Evolutionary conservation across 2,329 filamentous ascomycete species (phyloP).

Genomic region (Colletotrichum tropicicola): DNA sequence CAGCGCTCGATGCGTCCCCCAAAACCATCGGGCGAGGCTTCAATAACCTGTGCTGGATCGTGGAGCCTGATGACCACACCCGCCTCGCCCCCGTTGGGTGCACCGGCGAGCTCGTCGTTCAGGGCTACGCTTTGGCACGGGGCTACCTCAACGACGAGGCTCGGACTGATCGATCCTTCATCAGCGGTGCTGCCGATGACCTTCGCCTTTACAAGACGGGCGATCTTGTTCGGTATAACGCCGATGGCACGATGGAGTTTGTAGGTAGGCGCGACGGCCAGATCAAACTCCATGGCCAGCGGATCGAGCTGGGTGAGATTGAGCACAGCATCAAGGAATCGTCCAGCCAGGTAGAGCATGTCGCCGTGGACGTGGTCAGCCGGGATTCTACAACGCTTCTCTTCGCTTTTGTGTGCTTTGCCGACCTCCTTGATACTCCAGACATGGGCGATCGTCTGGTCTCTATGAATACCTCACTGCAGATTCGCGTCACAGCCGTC

Average conservation of each 20-base stretch:
- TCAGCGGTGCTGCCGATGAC: not conserved
- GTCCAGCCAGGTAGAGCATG: constrained; percentile 3
- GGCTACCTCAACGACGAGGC: not conserved
- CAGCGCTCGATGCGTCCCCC: not conserved
- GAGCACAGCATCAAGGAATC: constrained; percentile 33
- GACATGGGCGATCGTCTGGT: not conserved
- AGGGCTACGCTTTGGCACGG: constrained; percentile 8
- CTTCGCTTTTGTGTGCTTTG: not conserved
- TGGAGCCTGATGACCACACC: constrained; percentile 26
- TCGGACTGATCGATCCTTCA: not conserved
- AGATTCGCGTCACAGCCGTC: constrained; percentile 8
- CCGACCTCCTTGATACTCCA: not conserved
- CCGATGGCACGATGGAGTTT: constrained; percentile 35
- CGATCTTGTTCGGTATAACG: constrained; percentile 34
- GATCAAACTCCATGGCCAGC: constrained; percentile 43
- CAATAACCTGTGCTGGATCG: constrained; percentile 32
- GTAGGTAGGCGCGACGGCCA: constrained; percentile 37
- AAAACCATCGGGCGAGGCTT: constrained; percentile 31
- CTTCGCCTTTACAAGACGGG: constrained; percentile 33
- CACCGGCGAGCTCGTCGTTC: constrained; percentile 32
- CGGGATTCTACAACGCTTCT: not conserved
- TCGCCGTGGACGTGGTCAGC: not conserved
- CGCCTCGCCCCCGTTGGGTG: constrained; percentile 30
- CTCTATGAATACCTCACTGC: not conserved
- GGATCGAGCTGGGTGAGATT: constrained; percentile 42